Base-by-base conservation (phyloP, 352 stramenopile species). In the Pythium grandisporangium region DNA sequence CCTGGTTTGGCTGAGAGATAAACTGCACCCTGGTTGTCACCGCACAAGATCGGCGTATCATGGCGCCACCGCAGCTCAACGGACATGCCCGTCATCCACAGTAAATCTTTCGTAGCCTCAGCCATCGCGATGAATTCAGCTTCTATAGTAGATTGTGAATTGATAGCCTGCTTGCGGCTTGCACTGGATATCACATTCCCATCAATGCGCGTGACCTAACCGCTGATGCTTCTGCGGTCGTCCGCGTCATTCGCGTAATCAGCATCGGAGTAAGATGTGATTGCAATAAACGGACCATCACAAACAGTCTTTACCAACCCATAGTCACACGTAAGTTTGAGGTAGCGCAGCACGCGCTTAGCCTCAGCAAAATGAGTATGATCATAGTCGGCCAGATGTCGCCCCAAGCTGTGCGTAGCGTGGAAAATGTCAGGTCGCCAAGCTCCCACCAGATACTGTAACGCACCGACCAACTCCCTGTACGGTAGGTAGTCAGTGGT, bases 91-190 rank as follows among this genome's bases (percentile, higher is more conserved):
- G 20, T 32, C 2, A 65, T 17, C 49, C 48, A 70, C 30, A 49
- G 13, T 0, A 65, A 10, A 23, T 70, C 55, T 2, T 41, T 33
- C 0, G 34, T 37, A 0, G 44, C 40, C 36, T 65, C 51, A 7
- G 38, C 21, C 48, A 66, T 61, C 0, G 55, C 51, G 17, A 59
- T 27, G 8, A 61, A 66, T 37, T 58, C 60, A 0, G 51, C 47
- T 27, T 70, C 51, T 6, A 40, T 55, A 0, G 55, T 70, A 25
- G 48, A 59, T 5, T 45, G 38, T 0, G 61, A 43, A 14, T 57
- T 61, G 16, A 68, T 45, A 3, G 25, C 47, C 33, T 69, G 53
- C 22, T 69, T 65, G 3, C 41, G 25, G 0, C 55, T 62, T 0
- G 22, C 47, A n/a, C 62, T 58, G 11, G 42, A 55, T 8, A 69